Evolutionary conservation across 345 rosid genomes (phyloP), one percentile per base, ranked within the genome.

Genomic region (Chamaenerion angustifolium): DNA sequence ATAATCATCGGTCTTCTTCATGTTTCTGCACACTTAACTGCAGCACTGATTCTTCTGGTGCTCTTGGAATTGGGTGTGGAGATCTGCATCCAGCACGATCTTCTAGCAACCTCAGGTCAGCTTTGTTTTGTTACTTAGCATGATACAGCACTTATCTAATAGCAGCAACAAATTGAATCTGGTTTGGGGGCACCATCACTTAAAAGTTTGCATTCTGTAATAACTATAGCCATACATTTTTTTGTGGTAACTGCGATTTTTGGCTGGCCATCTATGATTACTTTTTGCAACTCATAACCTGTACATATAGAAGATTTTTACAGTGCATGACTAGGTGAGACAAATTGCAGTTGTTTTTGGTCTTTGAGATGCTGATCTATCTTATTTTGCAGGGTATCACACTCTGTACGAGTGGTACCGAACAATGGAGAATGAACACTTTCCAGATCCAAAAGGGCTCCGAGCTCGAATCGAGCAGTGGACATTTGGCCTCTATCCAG

Each of bases 381-480:
- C 49, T 58, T 49, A 47, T 47, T 35, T 44, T 65, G 31, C 75
- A 92, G 98, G 98, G 62, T 92, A 92, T 65, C 98, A 92, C 69
- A 60, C 94, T 15, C 72, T 92, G 59, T 92, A 84, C 51, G 81
- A 87, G 80, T 92, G 98, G 98, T 92, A 92, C 76, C 81, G 64
- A 68, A 56, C 88, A 19, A 90, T 92, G 64, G 98, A 92, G 68
- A 84, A 64, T 17, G 90, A 92, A 70, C 98, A 92, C 67, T 92
- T 92, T 64, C 98, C 98, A 0, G 98, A 92, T 71, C 98, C 98
- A 51, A 87, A 95, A 57, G 98, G 96, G 42, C 98, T 92, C 70
- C 78, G 98, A 69, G 71, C 83, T 21, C 89, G 98, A 52, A 80
- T 92, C 1, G 98, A 92, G 59, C 95, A 92, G 57, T 92, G 98